Conservation (phyloP, 2,329 filamentous ascomycete species). For the Trichoderma oligosporum region DNA sequence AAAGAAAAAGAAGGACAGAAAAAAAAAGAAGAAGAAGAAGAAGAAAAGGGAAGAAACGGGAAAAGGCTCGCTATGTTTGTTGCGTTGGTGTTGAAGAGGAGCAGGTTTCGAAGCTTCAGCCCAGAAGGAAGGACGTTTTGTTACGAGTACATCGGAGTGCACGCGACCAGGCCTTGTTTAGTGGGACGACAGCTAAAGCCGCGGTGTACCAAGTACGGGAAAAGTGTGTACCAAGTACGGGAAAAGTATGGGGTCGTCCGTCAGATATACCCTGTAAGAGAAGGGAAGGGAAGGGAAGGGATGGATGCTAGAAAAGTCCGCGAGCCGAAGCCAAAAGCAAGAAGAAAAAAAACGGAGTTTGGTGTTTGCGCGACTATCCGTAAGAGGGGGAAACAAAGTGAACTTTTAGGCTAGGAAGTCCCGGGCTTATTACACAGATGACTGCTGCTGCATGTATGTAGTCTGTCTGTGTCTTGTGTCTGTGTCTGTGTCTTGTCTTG, state of each 20-base stretch:
- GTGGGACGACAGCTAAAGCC: background rate
- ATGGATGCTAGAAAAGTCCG: slow-evolving; percentile 5
- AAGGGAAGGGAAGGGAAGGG: too few species aligned
- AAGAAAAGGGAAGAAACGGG: background rate
- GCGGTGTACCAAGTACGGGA: slow-evolving; percentile 1
- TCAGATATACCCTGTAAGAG: too few species aligned
- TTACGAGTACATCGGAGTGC: slow-evolving; percentile 6
- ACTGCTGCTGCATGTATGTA: too few species aligned
- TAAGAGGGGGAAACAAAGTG: background rate
- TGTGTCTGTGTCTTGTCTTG: too few species aligned
- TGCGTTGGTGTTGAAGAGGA: background rate
- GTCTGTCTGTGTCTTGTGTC: too few species aligned
- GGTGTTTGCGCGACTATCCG: slow-evolving; percentile 5
- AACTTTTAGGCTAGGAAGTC: background rate
- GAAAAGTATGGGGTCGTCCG: too few species aligned
- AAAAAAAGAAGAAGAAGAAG: background rate
- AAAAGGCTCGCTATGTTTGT: background rate
- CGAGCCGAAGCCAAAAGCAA: too few species aligned
- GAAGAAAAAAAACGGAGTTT: slow-evolving; percentile 10
- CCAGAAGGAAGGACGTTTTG: background rate
- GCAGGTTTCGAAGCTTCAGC: background rate
- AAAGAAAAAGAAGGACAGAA: background rate
- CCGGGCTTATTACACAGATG: too few species aligned
- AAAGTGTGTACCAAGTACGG: too few species aligned
- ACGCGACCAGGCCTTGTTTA: slow-evolving; percentile 15